phyloP scores from a whole-genome alignment of 345 rosid species.

The Gossypium turneri region DNA sequence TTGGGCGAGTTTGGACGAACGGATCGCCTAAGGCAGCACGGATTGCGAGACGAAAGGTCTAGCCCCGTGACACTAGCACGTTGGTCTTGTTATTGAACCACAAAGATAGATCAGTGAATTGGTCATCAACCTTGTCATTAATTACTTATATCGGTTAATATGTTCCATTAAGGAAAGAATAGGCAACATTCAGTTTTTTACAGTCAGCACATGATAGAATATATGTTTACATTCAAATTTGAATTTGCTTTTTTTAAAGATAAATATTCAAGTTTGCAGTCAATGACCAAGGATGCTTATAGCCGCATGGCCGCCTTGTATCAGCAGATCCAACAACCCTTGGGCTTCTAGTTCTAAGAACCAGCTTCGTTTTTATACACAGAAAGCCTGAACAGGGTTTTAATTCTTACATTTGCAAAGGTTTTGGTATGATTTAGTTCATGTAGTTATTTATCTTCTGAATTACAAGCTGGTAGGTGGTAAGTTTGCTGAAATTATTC shows the following conservation, averaged over 20 bases:
- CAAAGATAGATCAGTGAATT: too few relatives aligned
- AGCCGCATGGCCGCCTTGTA: constrained; percentile 74
- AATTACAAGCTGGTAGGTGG: not conserved
- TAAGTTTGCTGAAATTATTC: not conserved
- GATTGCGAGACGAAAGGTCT: too few relatives aligned
- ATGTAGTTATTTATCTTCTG: not conserved
- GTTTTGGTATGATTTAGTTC: not conserved
- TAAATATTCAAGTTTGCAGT: constrained; percentile 32
- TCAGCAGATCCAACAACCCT: constrained; percentile 72
- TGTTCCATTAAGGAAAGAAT: too few relatives aligned
- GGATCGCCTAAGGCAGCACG: too few relatives aligned
- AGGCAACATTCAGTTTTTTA: not conserved
- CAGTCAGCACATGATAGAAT: not conserved
- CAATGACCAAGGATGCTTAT: constrained; percentile 73
- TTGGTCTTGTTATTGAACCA: too few relatives aligned
- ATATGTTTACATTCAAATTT: not conserved
- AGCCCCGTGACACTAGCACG: too few relatives aligned
- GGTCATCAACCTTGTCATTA: too few relatives aligned
- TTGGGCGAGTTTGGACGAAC: too few relatives aligned
- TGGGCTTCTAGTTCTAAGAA: constrained; percentile 46
- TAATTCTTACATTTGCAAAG: not conserved
- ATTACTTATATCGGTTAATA: too few relatives aligned
- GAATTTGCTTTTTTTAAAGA: too few relatives aligned
- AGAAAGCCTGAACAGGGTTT: not conserved
- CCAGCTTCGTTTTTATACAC: constrained; percentile 4